Conservation (phyloP, 2,329 filamentous ascomycete species). For the Fusarium sulawesiense region DNA sequence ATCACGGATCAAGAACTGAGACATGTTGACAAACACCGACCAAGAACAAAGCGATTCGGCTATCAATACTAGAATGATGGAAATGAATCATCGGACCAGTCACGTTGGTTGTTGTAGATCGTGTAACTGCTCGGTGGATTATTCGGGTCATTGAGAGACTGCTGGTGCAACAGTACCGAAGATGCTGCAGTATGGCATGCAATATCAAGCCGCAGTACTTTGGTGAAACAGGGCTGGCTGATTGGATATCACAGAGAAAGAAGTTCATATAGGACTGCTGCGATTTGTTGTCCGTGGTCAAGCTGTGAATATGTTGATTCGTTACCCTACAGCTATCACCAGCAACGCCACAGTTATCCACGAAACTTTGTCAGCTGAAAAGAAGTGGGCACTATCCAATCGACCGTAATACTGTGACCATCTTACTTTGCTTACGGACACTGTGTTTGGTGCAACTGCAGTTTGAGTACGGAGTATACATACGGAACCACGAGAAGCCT, state of each 20-base stretch:
- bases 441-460: slow-evolving; percentile 3
- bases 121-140: not conserved
- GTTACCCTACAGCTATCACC: not conserved
- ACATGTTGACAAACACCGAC: not conserved
- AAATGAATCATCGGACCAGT: not conserved
- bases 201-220: not conserved
- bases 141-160: not conserved
- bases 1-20: not conserved
- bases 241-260: not conserved
- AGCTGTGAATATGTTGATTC: not conserved
- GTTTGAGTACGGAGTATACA: not conserved
- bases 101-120: too few species aligned
- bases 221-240: not conserved
- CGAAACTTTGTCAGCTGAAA: slow-evolving; percentile 19
- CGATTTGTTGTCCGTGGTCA: not conserved
- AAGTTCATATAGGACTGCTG: not conserved
- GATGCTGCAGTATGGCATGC: not conserved
- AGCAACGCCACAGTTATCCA: slow-evolving; percentile 4
- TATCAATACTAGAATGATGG: not conserved
- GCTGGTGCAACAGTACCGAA: not conserved
- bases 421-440: not conserved
- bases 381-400: not conserved
- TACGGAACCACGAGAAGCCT: not conserved
- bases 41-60: not conserved
- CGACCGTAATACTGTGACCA: not conserved